Percentiles rank a stretch among this genome's conserved stretches.
Evolutionary conservation across 495 filamentous ascomycete genomes (phyloP).

Genomic region (Apiosordaria backusii): DNA sequence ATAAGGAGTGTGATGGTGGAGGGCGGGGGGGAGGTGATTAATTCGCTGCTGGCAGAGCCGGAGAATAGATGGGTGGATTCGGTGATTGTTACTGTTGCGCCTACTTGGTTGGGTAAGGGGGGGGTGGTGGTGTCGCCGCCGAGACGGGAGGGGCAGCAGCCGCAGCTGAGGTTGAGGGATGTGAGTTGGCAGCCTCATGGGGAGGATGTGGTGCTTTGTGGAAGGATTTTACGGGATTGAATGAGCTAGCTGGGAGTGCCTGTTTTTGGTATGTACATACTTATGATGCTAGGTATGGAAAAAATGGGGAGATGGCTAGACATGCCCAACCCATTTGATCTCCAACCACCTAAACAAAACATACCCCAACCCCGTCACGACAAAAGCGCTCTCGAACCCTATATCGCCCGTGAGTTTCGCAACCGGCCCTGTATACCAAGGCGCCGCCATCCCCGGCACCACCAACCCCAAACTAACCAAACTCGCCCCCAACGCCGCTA

Average conservation of each 20-base stretch:
- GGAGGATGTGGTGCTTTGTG: slow-evolving; percentile 76
- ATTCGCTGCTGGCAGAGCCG: slow-evolving; percentile 60
- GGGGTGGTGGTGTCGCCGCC: slow-evolving; percentile 69
- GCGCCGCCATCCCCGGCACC: slow-evolving; percentile 49
- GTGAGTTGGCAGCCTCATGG: slow-evolving; percentile 72
- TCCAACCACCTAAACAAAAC: slow-evolving; percentile 40
- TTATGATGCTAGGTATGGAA: neutral
- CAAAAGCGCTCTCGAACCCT: slow-evolving; percentile 52
- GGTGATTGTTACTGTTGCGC: slow-evolving; percentile 80
- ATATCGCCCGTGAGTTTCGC: slow-evolving; percentile 51
- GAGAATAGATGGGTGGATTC: slow-evolving; percentile 63
- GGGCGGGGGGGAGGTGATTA: slow-evolving; percentile 75
- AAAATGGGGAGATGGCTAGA: slow-evolving; percentile 13
- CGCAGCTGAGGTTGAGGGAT: slow-evolving; percentile 58
- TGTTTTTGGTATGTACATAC: slow-evolving; percentile 1
- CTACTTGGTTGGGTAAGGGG: slow-evolving; percentile 74
- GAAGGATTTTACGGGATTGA: slow-evolving; percentile 39
- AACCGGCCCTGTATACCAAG: slow-evolving; percentile 52
- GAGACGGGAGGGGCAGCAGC: slow-evolving; percentile 44
- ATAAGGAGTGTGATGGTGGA: slow-evolving; percentile 84
- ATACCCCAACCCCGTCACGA: slow-evolving; percentile 45
- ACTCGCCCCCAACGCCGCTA: slow-evolving; percentile 40
- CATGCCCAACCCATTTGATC: slow-evolving; percentile 28
- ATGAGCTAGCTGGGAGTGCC: neutral
- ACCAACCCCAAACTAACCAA: slow-evolving; percentile 41